Conservation (phyloP, 176 grass and related monocot species). For the Rhipidocladum racemiflorum region DNA sequence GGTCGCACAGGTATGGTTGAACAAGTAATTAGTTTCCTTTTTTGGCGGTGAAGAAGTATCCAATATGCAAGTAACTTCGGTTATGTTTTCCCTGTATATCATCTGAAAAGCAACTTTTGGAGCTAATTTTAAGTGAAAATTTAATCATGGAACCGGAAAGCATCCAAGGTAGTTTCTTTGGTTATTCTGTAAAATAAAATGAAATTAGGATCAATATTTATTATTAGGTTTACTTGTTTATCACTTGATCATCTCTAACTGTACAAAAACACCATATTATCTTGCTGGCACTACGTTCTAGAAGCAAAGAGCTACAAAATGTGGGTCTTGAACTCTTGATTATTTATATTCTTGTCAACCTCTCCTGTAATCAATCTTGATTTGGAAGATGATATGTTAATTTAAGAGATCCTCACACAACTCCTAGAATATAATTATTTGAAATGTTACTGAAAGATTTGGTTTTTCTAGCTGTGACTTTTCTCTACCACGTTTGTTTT, state of each 20-base stretch:
- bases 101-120: not conserved
- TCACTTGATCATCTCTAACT: conserved; percentile 6
- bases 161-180: not conserved
- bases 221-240: conserved; percentile 5
- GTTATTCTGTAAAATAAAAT: conserved; percentile 24
- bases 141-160: not conserved
- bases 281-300: conserved; percentile 4
- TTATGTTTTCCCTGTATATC: conserved; percentile 5
- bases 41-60: not conserved
- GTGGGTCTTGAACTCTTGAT: not conserved
- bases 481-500: conserved; percentile 30
- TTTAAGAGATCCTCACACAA: conserved; percentile 6
- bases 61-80: conserved; percentile 9
- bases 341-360: conserved; percentile 17
- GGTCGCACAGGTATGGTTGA: conserved; percentile 48
- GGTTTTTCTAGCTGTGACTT: conserved; percentile 23
- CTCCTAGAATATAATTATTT: conserved; percentile 20
- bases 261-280: not conserved
- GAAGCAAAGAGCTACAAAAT: not conserved
- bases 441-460: conserved; percentile 19
- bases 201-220: not conserved
- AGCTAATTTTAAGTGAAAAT: not conserved
- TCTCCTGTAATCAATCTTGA: conserved; percentile 16
- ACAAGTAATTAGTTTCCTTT: not conserved
- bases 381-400: conserved; percentile 11